Conservation (phyloP, 305 asterid species). For the Fraxinus dipetala region DNA sequence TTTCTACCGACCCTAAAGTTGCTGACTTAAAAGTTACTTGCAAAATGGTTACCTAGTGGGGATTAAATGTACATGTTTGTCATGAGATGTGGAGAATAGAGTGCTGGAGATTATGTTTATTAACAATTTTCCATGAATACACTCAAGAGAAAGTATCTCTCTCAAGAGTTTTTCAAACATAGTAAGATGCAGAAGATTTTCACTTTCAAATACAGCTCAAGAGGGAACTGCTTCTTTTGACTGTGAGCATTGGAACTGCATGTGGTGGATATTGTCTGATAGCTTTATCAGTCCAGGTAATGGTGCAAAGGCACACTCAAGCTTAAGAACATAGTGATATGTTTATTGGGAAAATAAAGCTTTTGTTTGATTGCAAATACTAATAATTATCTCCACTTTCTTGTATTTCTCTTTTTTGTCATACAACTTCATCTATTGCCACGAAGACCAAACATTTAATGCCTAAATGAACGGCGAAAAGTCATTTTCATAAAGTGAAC, state of each 20-base stretch:
- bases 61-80: background rate
- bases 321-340: constrained; percentile 1
- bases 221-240: constrained; percentile 76
- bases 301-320: background rate
- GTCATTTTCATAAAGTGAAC: background rate
- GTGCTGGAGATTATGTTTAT: background rate
- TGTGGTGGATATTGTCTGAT: constrained; percentile 87
- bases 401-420: background rate
- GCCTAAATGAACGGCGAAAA: background rate
- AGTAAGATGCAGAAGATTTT: constrained; percentile 19
- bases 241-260: constrained; percentile 77
- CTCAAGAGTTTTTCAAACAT: constrained; percentile 10
- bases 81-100: background rate
- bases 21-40: background rate
- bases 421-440: background rate
- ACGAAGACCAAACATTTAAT: constrained; percentile 9
- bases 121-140: background rate
- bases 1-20: background rate
- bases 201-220: constrained; percentile 61
- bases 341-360: constrained; percentile 8
- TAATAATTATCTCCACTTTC: background rate
- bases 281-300: constrained; percentile 76
- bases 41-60: background rate
- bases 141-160: background rate
- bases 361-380: background rate